phyloP scores from a whole-genome alignment of 192 early-diverging fungal species.

The Linnemannia zychae region DNA sequence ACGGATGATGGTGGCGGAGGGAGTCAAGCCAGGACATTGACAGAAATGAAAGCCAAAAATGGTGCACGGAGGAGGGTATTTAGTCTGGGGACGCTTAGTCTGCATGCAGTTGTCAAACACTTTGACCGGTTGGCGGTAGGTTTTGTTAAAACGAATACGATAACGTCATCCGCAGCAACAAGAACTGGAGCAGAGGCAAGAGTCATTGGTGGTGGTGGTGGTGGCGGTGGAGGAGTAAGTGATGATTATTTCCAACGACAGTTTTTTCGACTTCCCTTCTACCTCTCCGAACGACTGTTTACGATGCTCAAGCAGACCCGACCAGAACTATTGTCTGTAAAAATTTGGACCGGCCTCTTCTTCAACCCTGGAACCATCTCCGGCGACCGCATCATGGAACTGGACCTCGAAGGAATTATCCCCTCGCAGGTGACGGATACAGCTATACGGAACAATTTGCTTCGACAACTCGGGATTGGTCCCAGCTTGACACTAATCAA shows the following conservation, averaged over 20 bases:
- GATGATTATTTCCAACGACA: slow-evolving; percentile 15
- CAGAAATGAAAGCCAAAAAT: not conserved
- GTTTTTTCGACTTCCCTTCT: slow-evolving; percentile 25
- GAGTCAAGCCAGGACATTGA: not conserved
- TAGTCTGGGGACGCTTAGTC: slow-evolving; percentile 36
- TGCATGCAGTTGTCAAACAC: slow-evolving; percentile 29
- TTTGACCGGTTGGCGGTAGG: slow-evolving; percentile 33
- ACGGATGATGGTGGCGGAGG: not conserved
- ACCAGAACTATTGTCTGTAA: slow-evolving; percentile 30
- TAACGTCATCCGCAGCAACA: not conserved
- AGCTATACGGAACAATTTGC: slow-evolving; percentile 7
- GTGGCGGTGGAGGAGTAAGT: too few relatives aligned
- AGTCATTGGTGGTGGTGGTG: not conserved
- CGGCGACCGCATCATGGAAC: slow-evolving; percentile 9
- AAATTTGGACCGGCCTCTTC: slow-evolving; percentile 41
- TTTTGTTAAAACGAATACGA: not conserved
- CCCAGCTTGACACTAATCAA: slow-evolving; percentile 34
- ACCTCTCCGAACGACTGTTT: slow-evolving; percentile 30
- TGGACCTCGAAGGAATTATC: slow-evolving; percentile 42
- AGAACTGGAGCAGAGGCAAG: not conserved
- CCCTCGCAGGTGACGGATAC: slow-evolving; percentile 37
- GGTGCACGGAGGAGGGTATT: not conserved
- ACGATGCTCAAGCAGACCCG: slow-evolving; percentile 19
- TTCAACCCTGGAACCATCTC: not conserved
- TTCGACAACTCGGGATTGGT: slow-evolving; percentile 21